Evolutionary conservation across 78 protist species (phyloP), one percentile per base, ranked within the genome.

Genomic region (Chrysochromulina parva): DNA sequence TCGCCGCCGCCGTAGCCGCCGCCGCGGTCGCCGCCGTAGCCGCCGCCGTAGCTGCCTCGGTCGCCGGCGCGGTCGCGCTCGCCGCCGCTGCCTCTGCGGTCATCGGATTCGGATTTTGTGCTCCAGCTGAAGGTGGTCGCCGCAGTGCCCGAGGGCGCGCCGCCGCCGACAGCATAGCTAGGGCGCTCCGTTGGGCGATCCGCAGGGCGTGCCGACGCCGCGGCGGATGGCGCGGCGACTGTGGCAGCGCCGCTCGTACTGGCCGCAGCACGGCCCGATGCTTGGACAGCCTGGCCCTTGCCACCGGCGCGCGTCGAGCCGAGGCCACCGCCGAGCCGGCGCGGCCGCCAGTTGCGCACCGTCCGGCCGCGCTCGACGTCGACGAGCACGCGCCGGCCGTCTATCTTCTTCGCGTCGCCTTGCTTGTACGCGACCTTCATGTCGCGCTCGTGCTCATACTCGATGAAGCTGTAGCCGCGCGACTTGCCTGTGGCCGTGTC

Each of bases 361-460:
- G 97, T 96, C 57, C 98, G 94, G 10, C 97, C 97, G 58, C 98
- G 95, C 92, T 97, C 98, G 78, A 97, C 94, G 67, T 97, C 98
- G 13, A 96, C 97, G 17, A 96, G 86, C 17, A 96, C 89, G 19
- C 97, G 91, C 28, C 92, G 89, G 24, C 95, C 97, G 55, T 96
- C 97, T 81, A 94, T 88, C 71, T 92, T 96, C 87, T 55, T 55
- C 24, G 96, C 96, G 84, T 96, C 96, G 2, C 93, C 95, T n/a
- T 91, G 69, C 86, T 94, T 94, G 92, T 94, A 92, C 13, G 97
- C 97, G 26, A 65, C 92, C 69, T 90, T 73, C 97, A 96, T 95
- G 92, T 97, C 98, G 57, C 93, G 89, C 92, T 96, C 98, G 59
- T 67, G 85, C 91, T 94, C 97, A 91, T 74, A 97, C 67, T 97